Base-by-base conservation (phyloP, 345 rosid species). In the Moringa oleifera region DNA sequence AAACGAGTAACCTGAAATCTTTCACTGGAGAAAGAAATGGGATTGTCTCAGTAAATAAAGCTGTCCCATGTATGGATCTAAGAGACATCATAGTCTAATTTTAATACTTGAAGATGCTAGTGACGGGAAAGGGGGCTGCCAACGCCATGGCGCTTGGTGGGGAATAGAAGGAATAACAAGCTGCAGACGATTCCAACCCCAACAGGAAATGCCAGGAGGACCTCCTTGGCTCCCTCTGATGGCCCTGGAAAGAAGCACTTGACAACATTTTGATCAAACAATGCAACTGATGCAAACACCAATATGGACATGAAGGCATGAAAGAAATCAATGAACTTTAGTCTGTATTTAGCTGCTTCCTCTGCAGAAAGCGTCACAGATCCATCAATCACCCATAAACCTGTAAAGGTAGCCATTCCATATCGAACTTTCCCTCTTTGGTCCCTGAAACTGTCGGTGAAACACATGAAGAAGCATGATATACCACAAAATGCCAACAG, bases 91-190 rank as follows among this genome's bases (percentile, higher is more conserved):
- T n/a, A n/a, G n/a, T n/a, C n/a, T n/a, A n/a, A n/a, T n/a, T n/a
- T n/a, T n/a, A n/a, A n/a, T n/a, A n/a, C n/a, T n/a, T n/a, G n/a
- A n/a, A n/a, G n/a, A 33, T 37, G 19, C 50, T 68, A 76, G 23
- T 58, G 56, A 18, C 75, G 70, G 18, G 83, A 75, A 0, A 90
- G 74, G 13, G 95, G 97, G 31, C 69, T 63, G 25, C 91, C 87
- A 1, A 91, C 74, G 46, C 96, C 97, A 53, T 88, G 89, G 53
- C 96, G 94, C 59, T 77, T 78, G 23, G 79, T 72, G 2, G 96
- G 97, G 71, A 75, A 81, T 0, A 53, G 57, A 15, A 88, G 79
- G 71, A 91, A 86, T 73, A 88, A 61, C 36, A 76, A 56, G 55
- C 81, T 75, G 21, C 90, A 75, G 0, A 80, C 19, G 9, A 79